Base-by-base conservation (phyloP, 1,284 basidiomycete species). In the Earliella scabrosa region DNA sequence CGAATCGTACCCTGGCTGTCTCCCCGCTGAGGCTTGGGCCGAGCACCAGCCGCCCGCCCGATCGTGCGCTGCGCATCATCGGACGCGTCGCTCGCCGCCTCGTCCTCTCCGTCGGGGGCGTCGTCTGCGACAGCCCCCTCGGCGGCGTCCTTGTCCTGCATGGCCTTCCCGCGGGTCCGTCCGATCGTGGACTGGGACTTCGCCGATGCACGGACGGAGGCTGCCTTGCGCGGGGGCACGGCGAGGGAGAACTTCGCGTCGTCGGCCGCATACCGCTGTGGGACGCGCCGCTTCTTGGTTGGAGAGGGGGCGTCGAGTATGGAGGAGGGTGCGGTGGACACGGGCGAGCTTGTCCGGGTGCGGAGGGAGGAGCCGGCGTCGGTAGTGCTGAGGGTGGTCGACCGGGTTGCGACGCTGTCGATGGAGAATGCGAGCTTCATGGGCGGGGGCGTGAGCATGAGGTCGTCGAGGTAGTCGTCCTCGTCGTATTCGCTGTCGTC, bases 321-420 rank as follows among this genome's bases (percentile, higher is more conserved):
- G 11, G 75, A 74, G 14, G 66, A 61, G 27, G 63, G 61, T 23
- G 63, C 51, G 31, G 48, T 43, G 27, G 81, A 78, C 4, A 69
- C 69, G 40, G 77, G 75, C 10, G 82, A 77, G 24, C 77, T 76
- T 5, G 73, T 73, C 24, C 74, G 71, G 9, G 78, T 79, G 20
- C 74, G 73, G 39, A 83, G 66, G 16, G 81, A 75, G 1, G 78
- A 79, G 39, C 69, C 73, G 50, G 77, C 70, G 52, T 79, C 76
- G 27, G 73, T 71, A 13, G 81, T 81, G 27, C 77, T 78, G 32
- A 84, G 64, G 7, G 74, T 72, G 11, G 80, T 82, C 18, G 77
- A 66, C 21, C 47, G 71, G 45, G 59, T 73, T 64, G 59, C 74
- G 74, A 20, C 71, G 69, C 51, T 75, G 59, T 61, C 76, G 21